Percentiles rank a stretch among this genome's conserved stretches.
Conservation (phyloP, 2,329 filamentous ascomycete species). For the Monosporascus sp. region DNA sequence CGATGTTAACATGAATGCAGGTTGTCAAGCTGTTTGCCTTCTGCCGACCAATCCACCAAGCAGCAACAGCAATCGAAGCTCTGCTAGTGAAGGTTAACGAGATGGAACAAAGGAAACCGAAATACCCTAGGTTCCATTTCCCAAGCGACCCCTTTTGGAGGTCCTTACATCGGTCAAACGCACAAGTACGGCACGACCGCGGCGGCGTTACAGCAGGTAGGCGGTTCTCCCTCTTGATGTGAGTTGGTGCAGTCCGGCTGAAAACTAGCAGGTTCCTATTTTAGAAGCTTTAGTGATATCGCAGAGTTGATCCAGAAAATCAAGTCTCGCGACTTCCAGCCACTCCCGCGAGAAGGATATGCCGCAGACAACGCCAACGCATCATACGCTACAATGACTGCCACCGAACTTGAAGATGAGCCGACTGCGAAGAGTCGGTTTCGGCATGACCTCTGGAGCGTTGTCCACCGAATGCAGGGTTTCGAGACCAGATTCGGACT, state of each 20-base stretch:
- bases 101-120: conserved; percentile 37
- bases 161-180: conserved; percentile 48
- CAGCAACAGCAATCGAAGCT: conserved; percentile 41
- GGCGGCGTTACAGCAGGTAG: conserved; percentile 52
- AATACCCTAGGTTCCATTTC: conserved; percentile 38
- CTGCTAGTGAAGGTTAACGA: conserved; percentile 43
- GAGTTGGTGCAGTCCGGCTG: background rate
- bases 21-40: conserved; percentile 51
- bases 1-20: background rate
- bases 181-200: conserved; percentile 54
- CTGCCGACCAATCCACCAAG: conserved; percentile 49
- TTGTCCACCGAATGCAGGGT: conserved; percentile 49
- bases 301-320: conserved; percentile 38
- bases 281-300: conserved; percentile 41
- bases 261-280: conserved; percentile 29
- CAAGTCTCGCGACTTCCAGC: conserved; percentile 33
- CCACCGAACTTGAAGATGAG: conserved; percentile 31
- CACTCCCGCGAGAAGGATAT: conserved; percentile 20
- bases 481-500: conserved; percentile 55
- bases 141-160: conserved; percentile 52
- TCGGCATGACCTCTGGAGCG: conserved; percentile 44
- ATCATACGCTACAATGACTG: conserved; percentile 34
- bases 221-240: background rate
- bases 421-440: conserved; percentile 30
- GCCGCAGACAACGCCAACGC: conserved; percentile 24